Evolutionary conservation across 176 grass and related monocot species (phyloP), one percentile per base, ranked within the genome.

Genomic region (Zea mays): DNA sequence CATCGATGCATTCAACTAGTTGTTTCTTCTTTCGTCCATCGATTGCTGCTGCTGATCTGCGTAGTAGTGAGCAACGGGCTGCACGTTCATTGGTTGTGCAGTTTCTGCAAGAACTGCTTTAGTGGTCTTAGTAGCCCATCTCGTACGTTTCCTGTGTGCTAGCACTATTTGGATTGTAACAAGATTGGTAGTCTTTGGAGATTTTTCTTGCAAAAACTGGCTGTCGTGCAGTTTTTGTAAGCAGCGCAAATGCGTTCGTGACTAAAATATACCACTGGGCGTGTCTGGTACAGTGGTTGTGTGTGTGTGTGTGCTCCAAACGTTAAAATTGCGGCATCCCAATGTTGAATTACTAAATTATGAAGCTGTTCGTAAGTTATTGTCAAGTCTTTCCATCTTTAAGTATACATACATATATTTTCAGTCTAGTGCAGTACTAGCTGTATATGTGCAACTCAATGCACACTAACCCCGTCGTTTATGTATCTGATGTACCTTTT

Each of bases 401-500:
- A 9, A 57, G 7, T 20, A 3, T 57, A 57, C 54, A 57, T 57
- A 20, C 7, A 20, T 57, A 19, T 56, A 57, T 57, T 20, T 20
- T 8, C n/a, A 57, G 17, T 19, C 20, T 57, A 57, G n/a, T 8
- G 17, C 7, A 57, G 7, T 19, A 3, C 17, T 57, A 7, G 6
- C 39, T 82, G 12, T 0, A 39, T 60, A 0, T 76, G 4, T 75
- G 13, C 16, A 70, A 14, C 36, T 74, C 12, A 21, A 2, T 59
- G 12, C 7, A 15, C 63, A 5, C 45, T 59, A 8, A 74, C 15
- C 52, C 37, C 42, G 27, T 40, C 38, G n/a, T 79, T 48, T 59
- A 34, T 75, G 0, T 80, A 71, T 49, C 69, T 84, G 17, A 80
- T 62, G 5, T 79, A 8, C 4, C 4, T 62, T 10, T 52, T 5